These are phyloP conservation scores for Boletus tomentosulus DNA, from an alignment of 768 basidiomycete species.

Conservation along the genomic window DNA sequence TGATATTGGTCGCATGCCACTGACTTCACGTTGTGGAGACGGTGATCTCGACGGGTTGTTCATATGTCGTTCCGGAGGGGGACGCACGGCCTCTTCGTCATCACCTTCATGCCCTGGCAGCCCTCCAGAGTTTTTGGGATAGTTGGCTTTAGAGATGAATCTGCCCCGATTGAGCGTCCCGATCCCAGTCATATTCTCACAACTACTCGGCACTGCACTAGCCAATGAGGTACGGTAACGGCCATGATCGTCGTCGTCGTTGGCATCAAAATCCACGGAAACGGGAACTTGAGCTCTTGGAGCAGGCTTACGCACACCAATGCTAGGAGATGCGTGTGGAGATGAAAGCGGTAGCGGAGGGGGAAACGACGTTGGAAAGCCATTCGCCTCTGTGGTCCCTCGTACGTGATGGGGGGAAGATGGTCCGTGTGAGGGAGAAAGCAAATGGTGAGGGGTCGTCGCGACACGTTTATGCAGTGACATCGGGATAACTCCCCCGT, in stretches of 20 bases:
- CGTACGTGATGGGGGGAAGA: conserved; percentile 31
- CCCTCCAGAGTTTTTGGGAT: conserved; percentile 11
- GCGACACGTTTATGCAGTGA: conserved; percentile 31
- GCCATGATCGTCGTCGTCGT: conserved; percentile 30
- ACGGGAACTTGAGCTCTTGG: conserved; percentile 61
- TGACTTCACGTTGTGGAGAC: conserved; percentile 23
- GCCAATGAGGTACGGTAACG: conserved; percentile 44
- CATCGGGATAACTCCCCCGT: conserved; percentile 21
- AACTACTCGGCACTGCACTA: conserved; percentile 48
- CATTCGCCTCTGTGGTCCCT: conserved; percentile 31
- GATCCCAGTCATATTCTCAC: conserved; percentile 65
- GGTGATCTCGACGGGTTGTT: conserved; percentile 20
- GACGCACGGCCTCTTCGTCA: conserved; percentile 15
- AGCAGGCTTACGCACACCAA: conserved; percentile 55
- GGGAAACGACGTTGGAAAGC: conserved; percentile 16
- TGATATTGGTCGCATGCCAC: conserved; percentile 32
- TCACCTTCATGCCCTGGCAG: conserved; percentile 8
- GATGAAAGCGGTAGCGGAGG: conserved; percentile 14
- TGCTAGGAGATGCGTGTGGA: conserved; percentile 29
- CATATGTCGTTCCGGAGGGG: conserved; percentile 16
- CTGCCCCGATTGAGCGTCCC: conserved; percentile 37
- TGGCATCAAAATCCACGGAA: conserved; percentile 45
- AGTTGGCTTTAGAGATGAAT: conserved; percentile 20
- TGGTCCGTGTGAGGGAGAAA: conserved; percentile 10
- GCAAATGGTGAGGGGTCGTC: conserved; percentile 27